Evolutionary conservation across 2,329 filamentous ascomycete species (phyloP).

Genomic region (Tolypocladium inflatum): DNA sequence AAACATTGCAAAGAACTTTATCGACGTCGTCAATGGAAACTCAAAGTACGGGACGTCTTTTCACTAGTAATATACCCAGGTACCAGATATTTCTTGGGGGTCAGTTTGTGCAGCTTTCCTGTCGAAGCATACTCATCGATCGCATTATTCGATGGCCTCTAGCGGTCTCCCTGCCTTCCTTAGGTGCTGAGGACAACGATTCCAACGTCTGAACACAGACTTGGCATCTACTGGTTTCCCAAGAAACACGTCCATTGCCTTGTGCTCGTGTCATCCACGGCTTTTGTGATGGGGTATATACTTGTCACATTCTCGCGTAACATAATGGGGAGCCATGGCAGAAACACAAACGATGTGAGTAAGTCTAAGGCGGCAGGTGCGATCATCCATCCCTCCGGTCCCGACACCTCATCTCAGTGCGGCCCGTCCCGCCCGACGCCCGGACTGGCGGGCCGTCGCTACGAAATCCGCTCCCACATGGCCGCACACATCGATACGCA

Average conservation of each 20-base stretch:
- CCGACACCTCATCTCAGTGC: not conserved
- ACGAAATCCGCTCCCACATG: not conserved
- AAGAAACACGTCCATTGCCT: too few relatives aligned
- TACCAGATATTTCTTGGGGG: too few relatives aligned
- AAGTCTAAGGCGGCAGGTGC: not conserved
- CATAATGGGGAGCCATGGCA: too few relatives aligned
- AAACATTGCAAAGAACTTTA: slow-evolving; percentile 30
- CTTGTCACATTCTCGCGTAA: not conserved
- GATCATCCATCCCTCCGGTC: not conserved
- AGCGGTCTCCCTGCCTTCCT: too few relatives aligned
- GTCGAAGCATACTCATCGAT: too few relatives aligned
- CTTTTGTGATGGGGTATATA: too few relatives aligned
- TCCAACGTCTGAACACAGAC: too few relatives aligned
- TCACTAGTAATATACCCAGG: not conserved
- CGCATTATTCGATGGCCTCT: too few relatives aligned
- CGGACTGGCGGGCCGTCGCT: not conserved
- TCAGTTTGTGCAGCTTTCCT: too few relatives aligned
- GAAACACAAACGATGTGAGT: not conserved
- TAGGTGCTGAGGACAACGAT: too few relatives aligned
- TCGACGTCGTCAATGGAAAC: slow-evolving; percentile 27
- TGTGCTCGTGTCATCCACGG: too few relatives aligned
- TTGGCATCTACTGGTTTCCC: too few relatives aligned
- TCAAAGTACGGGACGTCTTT: slow-evolving; percentile 29
- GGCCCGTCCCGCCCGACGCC: not conserved
- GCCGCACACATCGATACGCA: not conserved